phyloP scores from a whole-genome alignment of 2,329 filamentous ascomycete genomes.

The Sporothrix curviconia region DNA sequence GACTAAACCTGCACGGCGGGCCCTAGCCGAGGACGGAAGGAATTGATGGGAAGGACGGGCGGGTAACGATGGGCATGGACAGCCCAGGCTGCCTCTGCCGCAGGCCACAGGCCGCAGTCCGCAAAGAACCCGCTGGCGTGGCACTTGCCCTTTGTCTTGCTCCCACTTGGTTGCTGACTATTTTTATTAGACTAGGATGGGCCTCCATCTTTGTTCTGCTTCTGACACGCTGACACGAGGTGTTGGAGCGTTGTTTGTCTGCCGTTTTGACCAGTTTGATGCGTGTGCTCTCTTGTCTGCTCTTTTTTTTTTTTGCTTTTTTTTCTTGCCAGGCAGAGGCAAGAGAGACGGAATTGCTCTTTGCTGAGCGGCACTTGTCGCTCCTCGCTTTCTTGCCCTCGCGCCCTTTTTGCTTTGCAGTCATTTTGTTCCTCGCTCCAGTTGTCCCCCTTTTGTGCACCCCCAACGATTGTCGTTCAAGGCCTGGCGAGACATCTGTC shows the following conservation, averaged over 20 bases:
- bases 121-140: slow-evolving; percentile 5
- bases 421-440: too few species aligned
- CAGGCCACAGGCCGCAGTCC: slow-evolving; percentile 1
- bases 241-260: background rate
- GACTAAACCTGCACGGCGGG: slow-evolving; percentile 8
- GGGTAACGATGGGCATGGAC: slow-evolving; percentile 18
- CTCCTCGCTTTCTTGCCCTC: background rate
- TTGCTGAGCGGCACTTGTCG: background rate
- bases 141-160: slow-evolving; percentile 12
- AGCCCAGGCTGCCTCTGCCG: slow-evolving; percentile 2
- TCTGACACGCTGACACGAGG: slow-evolving; percentile 4
- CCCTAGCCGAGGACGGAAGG: slow-evolving; percentile 19
- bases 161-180: slow-evolving; percentile 19
- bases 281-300: background rate
- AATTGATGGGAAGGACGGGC: slow-evolving; percentile 14
- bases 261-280: too few species aligned
- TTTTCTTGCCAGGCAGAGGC: too few species aligned
- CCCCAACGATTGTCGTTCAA: background rate
- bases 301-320: background rate
- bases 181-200: background rate
- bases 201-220: slow-evolving; percentile 9
- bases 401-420: background rate
- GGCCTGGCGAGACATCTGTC: background rate
- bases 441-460: background rate
- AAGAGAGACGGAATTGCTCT: too few species aligned